phyloP scores from a whole-genome alignment of 1,284 basidiomycete species.

The Ustilago loliicola region DNA sequence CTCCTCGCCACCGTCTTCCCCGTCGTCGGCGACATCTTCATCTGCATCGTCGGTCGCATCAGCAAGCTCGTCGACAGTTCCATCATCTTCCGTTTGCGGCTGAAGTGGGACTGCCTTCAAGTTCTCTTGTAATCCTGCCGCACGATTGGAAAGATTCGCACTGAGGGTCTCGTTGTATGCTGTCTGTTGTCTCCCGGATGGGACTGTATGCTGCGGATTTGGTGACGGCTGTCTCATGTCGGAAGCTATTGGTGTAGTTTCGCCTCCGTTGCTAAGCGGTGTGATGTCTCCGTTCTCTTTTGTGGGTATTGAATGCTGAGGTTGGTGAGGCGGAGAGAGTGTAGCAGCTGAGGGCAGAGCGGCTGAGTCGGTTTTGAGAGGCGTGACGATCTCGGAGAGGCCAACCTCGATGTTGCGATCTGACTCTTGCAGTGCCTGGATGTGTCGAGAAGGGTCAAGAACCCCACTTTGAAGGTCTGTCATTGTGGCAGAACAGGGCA shows the following conservation, averaged over 20 bases:
- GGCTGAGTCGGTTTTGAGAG: neutral
- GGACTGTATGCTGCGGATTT: constrained; percentile 6
- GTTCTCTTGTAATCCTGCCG: neutral
- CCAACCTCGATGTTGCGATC: neutral
- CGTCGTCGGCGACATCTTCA: constrained; percentile 22
- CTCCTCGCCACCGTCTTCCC: constrained; percentile 27
- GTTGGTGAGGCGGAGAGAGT: neutral
- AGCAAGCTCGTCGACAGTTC: constrained; percentile 11
- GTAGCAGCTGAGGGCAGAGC: neutral
- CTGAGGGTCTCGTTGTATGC: neutral
- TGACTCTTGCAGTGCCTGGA: constrained; percentile 11
- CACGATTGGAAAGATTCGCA: neutral
- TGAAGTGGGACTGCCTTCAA: constrained; percentile 2
- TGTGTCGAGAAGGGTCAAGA: neutral
- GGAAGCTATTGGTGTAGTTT: neutral
- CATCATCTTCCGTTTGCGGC: constrained; percentile 5
- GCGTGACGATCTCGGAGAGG: neutral
- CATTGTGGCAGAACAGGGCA: constrained; percentile 10
- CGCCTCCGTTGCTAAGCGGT: neutral
- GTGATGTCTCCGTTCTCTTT: neutral
- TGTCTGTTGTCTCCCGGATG: neutral
- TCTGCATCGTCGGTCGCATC: constrained; percentile 28
- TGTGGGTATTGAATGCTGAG: neutral
- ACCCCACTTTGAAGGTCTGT: constrained; percentile 5
- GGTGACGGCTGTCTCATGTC: neutral